Conservation (phyloP, 202 grass and related monocot genomes). For the Brachypodium distachyon region DNA sequence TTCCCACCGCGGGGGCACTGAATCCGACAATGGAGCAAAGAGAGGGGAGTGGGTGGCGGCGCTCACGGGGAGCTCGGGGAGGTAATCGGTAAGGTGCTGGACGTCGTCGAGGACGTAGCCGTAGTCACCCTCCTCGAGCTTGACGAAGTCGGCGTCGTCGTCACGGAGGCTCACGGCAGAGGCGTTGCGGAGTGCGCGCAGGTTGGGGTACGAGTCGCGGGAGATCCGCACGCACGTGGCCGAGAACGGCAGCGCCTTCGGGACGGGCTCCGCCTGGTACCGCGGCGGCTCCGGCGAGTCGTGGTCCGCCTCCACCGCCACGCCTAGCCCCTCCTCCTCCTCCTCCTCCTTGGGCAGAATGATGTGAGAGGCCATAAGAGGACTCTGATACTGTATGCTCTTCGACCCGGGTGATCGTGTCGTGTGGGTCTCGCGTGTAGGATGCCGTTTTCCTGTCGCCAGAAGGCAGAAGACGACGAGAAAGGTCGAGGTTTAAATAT, state of each 20-base stretch:
- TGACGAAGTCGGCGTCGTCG: slow-evolving; percentile 31
- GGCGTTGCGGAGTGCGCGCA: slow-evolving; percentile 40
- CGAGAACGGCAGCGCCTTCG: slow-evolving; percentile 50
- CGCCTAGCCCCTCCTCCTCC: slow-evolving; percentile 12
- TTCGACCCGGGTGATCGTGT: background rate
- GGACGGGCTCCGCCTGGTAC: background rate
- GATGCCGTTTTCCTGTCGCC: background rate
- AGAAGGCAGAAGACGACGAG: background rate
- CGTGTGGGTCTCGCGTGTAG: background rate
- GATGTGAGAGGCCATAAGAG: slow-evolving; percentile 38
- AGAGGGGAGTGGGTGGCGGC: background rate
- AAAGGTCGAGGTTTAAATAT: slow-evolving; percentile 5
- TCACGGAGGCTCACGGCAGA: background rate
- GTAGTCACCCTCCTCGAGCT: slow-evolving; percentile 50
- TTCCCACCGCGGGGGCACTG: background rate
- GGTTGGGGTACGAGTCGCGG: slow-evolving; percentile 61
- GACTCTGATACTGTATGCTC: background rate
- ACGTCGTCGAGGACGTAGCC: slow-evolving; percentile 97
- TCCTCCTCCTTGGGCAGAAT: slow-evolving; percentile 38
- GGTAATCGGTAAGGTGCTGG: slow-evolving; percentile 76
- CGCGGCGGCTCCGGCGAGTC: slow-evolving; percentile 27
- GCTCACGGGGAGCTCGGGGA: slow-evolving; percentile 71
- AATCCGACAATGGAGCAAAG: slow-evolving; percentile 2
- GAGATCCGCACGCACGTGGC: slow-evolving; percentile 62
- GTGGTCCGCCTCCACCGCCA: slow-evolving; percentile 35